These are phyloP conservation scores for Casuarina glauca DNA, from an alignment of 306 rosid genomes.

Conservation along the genomic window DNA sequence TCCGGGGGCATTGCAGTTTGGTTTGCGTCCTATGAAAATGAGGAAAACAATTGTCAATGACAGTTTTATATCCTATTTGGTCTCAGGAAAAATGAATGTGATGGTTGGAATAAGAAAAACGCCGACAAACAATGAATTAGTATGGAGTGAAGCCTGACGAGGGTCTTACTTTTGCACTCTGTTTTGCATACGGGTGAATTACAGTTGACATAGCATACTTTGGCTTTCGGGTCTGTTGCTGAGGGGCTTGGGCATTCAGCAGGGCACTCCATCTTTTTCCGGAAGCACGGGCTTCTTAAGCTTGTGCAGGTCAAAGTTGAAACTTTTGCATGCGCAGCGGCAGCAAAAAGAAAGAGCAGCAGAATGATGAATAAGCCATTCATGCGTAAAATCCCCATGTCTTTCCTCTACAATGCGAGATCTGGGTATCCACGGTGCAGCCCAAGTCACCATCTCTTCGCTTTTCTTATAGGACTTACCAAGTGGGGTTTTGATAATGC, in stretches of 20 bases:
- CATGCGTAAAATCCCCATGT: constrained; percentile 42
- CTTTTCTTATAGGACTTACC: constrained; percentile 26
- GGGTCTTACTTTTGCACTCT: constrained; percentile 63
- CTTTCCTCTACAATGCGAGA: constrained; percentile 19
- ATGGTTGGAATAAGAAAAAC: background rate
- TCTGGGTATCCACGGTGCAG: background rate
- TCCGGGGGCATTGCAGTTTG: constrained; percentile 71
- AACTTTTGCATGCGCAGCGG: background rate
- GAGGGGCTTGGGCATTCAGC: constrained; percentile 54
- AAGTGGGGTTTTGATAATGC: constrained; percentile 25
- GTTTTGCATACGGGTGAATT: constrained; percentile 67
- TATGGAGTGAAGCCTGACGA: background rate
- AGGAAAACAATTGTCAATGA: constrained; percentile 4
- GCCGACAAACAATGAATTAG: background rate
- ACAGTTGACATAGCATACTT: constrained; percentile 71
- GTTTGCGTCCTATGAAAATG: constrained; percentile 50
- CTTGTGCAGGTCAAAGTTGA: constrained; percentile 27
- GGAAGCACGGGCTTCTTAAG: constrained; percentile 47
- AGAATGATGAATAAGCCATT: constrained; percentile 22
- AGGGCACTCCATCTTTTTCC: constrained; percentile 55
- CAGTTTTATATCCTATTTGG: background rate
- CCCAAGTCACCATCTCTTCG: background rate
- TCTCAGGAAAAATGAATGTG: background rate
- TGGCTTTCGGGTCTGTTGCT: constrained; percentile 53
- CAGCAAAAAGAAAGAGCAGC: constrained; percentile 35